phyloP scores from a whole-genome alignment of 2,329 filamentous ascomycete genomes.

The Nannizziopsis arthrosporioides region DNA sequence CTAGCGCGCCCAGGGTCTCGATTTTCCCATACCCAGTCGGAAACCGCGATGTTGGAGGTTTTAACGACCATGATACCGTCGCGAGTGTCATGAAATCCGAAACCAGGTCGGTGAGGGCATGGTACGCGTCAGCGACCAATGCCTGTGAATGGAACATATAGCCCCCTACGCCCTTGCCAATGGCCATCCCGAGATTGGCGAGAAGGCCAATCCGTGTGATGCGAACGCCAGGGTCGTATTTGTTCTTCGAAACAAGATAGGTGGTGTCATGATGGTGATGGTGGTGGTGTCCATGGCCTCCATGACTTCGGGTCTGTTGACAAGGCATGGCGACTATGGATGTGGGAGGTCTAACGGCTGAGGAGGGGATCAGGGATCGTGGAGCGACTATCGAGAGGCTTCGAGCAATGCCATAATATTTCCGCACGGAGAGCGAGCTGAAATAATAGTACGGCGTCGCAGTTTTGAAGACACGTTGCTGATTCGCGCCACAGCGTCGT shows the following conservation, averaged over 20 bases:
- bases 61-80: constrained; percentile 87
- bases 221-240: constrained; percentile 82
- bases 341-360: constrained; percentile 14
- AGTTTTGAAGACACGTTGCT: constrained; percentile 20
- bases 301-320: constrained; percentile 38
- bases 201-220: constrained; percentile 83
- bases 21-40: constrained; percentile 92
- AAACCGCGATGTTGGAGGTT: constrained; percentile 69
- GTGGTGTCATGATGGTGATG: constrained; percentile 73
- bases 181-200: constrained; percentile 86
- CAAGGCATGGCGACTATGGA: constrained; percentile 21
- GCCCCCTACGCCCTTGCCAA: constrained; percentile 83
- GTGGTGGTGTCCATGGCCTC: constrained; percentile 48
- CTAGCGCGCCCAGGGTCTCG: constrained; percentile 87
- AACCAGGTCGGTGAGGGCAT: constrained; percentile 87
- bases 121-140: constrained; percentile 85
- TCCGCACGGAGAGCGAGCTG: background rate
- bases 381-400: background rate
- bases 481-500: constrained; percentile 9
- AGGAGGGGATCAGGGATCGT: constrained; percentile 5
- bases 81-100: constrained; percentile 89
- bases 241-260: constrained; percentile 69
- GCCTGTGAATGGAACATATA: constrained; percentile 92
- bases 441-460: constrained; percentile 8
- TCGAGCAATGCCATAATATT: background rate